Percentiles rank a stretch among this genome's conserved stretches.
Conservation (phyloP, 345 rosid species). For the Populus nigra region DNA sequence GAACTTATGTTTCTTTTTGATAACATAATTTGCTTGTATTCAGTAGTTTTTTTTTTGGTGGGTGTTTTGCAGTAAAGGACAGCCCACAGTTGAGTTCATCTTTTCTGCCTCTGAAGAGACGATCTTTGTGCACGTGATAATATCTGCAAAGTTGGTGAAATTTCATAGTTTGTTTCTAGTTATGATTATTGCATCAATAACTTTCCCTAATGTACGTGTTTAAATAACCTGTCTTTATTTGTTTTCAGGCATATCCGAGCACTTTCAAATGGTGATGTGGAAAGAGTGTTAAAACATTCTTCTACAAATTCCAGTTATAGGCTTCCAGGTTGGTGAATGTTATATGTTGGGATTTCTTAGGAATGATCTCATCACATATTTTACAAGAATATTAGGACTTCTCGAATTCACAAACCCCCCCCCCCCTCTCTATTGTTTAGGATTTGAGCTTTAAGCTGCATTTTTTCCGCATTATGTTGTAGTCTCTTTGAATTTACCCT, state of each 20-base stretch:
- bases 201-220: not conserved
- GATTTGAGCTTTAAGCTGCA: not conserved
- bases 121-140: slow-evolving; percentile 75
- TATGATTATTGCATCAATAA: not conserved
- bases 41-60: not conserved
- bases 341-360: not conserved
- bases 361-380: not conserved
- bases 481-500: not conserved
- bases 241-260: slow-evolving; percentile 70
- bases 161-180: slow-evolving; percentile 12
- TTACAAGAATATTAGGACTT: not conserved
- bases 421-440: not conserved
- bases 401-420: not conserved
- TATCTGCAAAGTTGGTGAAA: slow-evolving; percentile 84
- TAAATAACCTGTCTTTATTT: slow-evolving; percentile 10
- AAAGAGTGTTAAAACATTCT: slow-evolving; percentile 56
- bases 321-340: slow-evolving; percentile 76
- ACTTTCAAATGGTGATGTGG: slow-evolving; percentile 76
- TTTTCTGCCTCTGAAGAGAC: slow-evolving; percentile 97
- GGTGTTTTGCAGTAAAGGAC: slow-evolving; percentile 75
- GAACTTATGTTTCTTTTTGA: not conserved
- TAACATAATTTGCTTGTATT: not conserved
- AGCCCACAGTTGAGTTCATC: slow-evolving; percentile 77
- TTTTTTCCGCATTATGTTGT: too few relatives aligned
- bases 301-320: slow-evolving; percentile 50